A percentile compares a stretch with the other conserved stretches of the same genome.
phyloP scores from a whole-genome alignment of 352 stramenopile species.

The Elongisporangium undulatum region DNA sequence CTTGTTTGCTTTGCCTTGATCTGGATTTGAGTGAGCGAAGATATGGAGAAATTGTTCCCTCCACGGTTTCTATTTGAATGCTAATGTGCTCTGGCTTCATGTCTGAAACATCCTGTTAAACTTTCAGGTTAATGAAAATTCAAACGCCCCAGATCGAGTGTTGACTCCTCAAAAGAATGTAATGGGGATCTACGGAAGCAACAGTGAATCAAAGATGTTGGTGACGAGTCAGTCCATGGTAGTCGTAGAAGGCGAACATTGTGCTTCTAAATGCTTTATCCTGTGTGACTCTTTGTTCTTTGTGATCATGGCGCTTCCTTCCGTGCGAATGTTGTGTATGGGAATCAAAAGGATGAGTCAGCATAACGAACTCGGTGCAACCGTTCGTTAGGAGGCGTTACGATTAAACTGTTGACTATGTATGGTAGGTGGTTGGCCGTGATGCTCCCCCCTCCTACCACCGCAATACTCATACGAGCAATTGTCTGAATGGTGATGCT shows the following conservation, averaged over 20 bases:
- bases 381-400: background rate
- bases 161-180: background rate
- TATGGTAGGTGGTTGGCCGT: no score
- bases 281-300: background rate
- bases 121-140: conserved; percentile 1
- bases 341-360: background rate
- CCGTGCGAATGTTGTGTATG: background rate
- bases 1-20: conserved; percentile 9
- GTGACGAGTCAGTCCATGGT: background rate
- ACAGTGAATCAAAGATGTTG: background rate
- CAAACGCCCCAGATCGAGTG: background rate
- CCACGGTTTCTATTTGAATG: background rate
- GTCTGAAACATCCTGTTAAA: background rate
- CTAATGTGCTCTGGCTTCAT: background rate
- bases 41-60: background rate
- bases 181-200: background rate
- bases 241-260: background rate
- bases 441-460: no score
- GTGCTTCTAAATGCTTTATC: background rate
- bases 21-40: background rate
- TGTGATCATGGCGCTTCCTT: background rate
- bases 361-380: background rate
- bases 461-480: background rate
- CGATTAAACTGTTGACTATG: background rate
- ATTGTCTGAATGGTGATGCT: background rate